Evolutionary conservation across 352 stramenopile genomes (phyloP), one percentile per base, ranked within the genome.

Genomic region (Peronospora belbahrii): DNA sequence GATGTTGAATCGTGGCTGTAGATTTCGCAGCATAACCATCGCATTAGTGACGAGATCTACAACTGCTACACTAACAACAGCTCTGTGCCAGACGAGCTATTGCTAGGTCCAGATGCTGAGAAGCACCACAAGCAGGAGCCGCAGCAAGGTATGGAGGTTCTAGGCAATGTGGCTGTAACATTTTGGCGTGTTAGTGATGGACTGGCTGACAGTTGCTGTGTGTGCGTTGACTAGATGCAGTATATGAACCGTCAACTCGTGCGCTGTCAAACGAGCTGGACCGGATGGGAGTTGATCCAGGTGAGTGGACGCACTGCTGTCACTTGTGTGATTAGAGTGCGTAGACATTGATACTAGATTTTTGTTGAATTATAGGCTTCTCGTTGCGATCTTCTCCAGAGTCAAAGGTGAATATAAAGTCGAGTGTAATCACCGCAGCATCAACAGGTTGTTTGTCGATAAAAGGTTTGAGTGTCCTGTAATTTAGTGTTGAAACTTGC

Each of bases 21-120:
- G 74, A 86, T 89, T 39, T 65, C 72, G 6, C 64, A 84, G 25
- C 78, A 89, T 40, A 89, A 89, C 52, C 78, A 89, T 38, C 60
- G 62, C 11, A 83, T 89, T 45, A 87, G 54, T 15, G 75, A 87
- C 40, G 74, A 86, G 46, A 87, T 89, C 49, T 84, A 77, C 60
- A 67, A 70, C 18, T 89, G 70, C 59, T 89, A 87, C 57, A 70
- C 60, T 15, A 89, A 83, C 58, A 89, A 85, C 63, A 89, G 69
- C 65, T 79, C 74, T 1, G 73, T 89, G 6, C 78, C 78, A 1
- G 73, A 89, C 30, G 74, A 86, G 18, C 44, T 87, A 36, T 46
- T 87, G 36, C 54, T 89, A 2, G 78, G 46, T 4, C 40, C 23
- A 6, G 48, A 66, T 17, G 45, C 27, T 6, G 44, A 42, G 19